These are phyloP conservation scores for Fusarium nygamai DNA, from an alignment of 2,329 filamentous ascomycete species.

Conservation along the genomic window DNA sequence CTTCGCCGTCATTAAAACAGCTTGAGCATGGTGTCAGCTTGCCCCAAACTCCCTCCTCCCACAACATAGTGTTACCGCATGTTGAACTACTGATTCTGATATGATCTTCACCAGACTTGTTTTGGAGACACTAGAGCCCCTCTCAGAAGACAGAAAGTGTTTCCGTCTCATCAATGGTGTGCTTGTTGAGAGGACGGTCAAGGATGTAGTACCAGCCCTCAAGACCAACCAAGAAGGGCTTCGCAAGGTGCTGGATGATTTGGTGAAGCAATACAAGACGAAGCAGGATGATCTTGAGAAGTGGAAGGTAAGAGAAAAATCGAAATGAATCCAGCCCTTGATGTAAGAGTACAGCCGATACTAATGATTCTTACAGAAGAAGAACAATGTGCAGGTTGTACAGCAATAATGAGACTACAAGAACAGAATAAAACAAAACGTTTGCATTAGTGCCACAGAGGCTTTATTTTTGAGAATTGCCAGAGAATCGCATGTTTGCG, in stretches of 20 bases:
- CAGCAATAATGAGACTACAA: slow-evolving; percentile 65
- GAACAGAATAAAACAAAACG: slow-evolving; percentile 30
- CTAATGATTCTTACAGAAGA: slow-evolving; percentile 67
- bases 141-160: slow-evolving; percentile 89
- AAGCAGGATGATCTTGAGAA: slow-evolving; percentile 96
- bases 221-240: slow-evolving; percentile 94
- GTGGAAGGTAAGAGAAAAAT: slow-evolving; percentile 81
- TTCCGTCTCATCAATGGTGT: slow-evolving; percentile 99
- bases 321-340: neutral
- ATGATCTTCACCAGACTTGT: slow-evolving; percentile 73
- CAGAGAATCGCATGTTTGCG: neutral
- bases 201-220: slow-evolving; percentile 89
- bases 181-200: slow-evolving; percentile 90
- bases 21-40: slow-evolving; percentile 29
- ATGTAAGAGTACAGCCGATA: neutral
- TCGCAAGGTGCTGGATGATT: slow-evolving; percentile 91
- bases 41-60: slow-evolving; percentile 3
- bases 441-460: neutral
- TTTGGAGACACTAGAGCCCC: slow-evolving; percentile 86
- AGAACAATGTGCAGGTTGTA: slow-evolving; percentile 89
- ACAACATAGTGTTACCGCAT: slow-evolving; percentile 14
- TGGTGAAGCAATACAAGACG: slow-evolving; percentile 94
- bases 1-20: neutral
- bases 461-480: neutral
- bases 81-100: slow-evolving; percentile 51